Base-by-base conservation (phyloP, 306 rosid genomes). In the Parietaria judaica region DNA sequence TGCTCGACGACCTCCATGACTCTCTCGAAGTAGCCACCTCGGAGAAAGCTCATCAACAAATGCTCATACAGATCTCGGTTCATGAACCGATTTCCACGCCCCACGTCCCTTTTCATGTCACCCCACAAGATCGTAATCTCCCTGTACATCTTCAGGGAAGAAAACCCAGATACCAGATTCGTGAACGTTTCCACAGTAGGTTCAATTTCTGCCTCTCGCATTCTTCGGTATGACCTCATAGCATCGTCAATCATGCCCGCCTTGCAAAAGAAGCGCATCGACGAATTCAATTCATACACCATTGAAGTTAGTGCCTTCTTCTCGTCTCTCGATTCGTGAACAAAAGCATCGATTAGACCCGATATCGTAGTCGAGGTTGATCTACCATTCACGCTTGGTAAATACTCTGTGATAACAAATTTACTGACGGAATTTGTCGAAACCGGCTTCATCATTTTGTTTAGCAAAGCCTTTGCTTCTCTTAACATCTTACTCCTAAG, bases 1-100 rank as follows among this genome's bases (percentile, higher is more conserved):
- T 77, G 58, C 36, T 73, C 78, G 68, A 68, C 62, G 61, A 88
- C 83, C 82, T 92, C 98, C 96, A 84, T 81, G 69, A 79, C 88
- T 79, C 95, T 85, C 83, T 92, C 98, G 72, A 92, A 92, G 73
- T 88, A 88, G 73, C 96, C 96, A 49, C 96, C 96, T 63, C 10
- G 80, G 70, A 88, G 74, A 66, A 88, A 92, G 70, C 74, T 69
- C 66, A 88, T 68, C 53, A 88, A 66, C 68, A 92, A 72, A 67
- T 70, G 77, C 81, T 92, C 96, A 9, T 56, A 88, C 3, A 88
- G 65, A 77, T 92, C 96, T 68, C 84, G 72, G 66, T 74, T 76
- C 23, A 66, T 70, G 35, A 48, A 67, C 37, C 78, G 70, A 73
- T 51, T 66, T 64, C 65, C 67, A 61, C 55, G 65, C 61, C 66